Evolutionary conservation across 306 rosid genomes (phyloP), one percentile per base, ranked within the genome.

Genomic region (Luffa aegyptiaca): DNA sequence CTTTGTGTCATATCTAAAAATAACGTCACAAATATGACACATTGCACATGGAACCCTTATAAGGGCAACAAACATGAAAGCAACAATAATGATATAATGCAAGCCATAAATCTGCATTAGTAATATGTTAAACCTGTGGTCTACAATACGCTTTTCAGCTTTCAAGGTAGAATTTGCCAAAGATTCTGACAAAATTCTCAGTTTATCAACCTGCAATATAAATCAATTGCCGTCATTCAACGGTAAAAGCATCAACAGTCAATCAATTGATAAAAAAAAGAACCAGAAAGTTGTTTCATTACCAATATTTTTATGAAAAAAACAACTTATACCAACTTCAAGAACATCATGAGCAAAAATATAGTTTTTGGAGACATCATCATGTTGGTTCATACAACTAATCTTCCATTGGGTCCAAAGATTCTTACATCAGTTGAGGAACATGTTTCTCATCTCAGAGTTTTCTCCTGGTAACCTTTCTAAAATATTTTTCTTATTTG

Each of bases 141-240:
- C 98, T 56, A 68, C 76, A 82, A 91, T 91, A 77, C 94, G 98
- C 86, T 64, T 88, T 86, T 88, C 87, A 45, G 98, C 98, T 86
- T 90, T 91, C 55, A 86, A 83, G 44, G 91, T 65, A 82, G 98
- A 94, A 85, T 94, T 94, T 69, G 87, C 89, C 76, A 92, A 97
- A 86, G 97, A 94, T 86, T 94, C 97, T 14, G 86, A 86, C 84
- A 94, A 86, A 77, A 94, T n/a, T 85, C 84, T 92, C 83, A 94
- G 84, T 84, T 94, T 94, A 44, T 94, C 92, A 55, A 92, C 87
- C 98, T 94, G 94, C 75, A 84, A 80, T 49, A 80, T 35, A 68
- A 84, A 78, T 64, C 78, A 64, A 48, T 79, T 31, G 31, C 14
- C 17, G 37, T 52, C 74, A 73, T 41, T 52, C 21, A 36, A 55